phyloP scores from a whole-genome alignment of 352 stramenopile genomes.

The Pythium rhizo-oryzae region DNA sequence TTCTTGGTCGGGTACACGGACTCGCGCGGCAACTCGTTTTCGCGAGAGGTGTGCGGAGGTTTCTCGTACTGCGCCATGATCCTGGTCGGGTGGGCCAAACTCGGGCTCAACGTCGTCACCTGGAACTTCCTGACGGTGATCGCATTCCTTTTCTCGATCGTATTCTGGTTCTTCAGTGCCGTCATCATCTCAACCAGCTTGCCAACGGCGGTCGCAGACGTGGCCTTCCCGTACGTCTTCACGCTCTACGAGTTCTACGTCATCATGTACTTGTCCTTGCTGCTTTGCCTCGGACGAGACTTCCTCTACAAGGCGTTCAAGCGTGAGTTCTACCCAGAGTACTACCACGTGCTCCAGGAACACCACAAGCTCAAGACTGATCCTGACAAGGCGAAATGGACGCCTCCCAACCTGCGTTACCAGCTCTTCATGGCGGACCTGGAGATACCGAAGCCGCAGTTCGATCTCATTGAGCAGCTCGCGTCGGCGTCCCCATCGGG shows the following conservation, averaged over 20 bases:
- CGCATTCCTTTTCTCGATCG: conserved; percentile 60
- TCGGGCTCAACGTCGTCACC: conserved; percentile 83
- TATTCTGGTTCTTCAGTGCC: conserved; percentile 77
- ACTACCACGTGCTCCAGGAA: conserved; percentile 89
- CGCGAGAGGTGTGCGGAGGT: conserved; percentile 66
- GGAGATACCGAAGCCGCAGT: conserved; percentile 53
- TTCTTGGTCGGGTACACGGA: conserved; percentile 64
- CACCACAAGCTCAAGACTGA: conserved; percentile 53
- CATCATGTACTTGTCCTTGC: conserved; percentile 64
- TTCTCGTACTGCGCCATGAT: conserved; percentile 84
- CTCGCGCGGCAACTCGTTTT: conserved; percentile 63
- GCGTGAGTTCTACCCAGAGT: conserved; percentile 80
- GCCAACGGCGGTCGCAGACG: conserved; percentile 60
- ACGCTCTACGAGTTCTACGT: conserved; percentile 76
- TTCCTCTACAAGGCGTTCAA: conserved; percentile 89
- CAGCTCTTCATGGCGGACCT: conserved; percentile 76
- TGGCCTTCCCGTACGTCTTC: conserved; percentile 81
- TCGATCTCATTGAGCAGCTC: conserved; percentile 56
- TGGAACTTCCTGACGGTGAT: conserved; percentile 71
- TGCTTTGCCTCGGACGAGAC: conserved; percentile 77
- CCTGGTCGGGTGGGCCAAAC: conserved; percentile 77
- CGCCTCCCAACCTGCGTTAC: conserved; percentile 64
- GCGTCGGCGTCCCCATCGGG: conserved; percentile 25
- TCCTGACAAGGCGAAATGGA: conserved; percentile 56
- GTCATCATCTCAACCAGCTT: conserved; percentile 65